Conservation (phyloP, 1,284 basidiomycete genomes). For the Cerioporus squamosus region DNA sequence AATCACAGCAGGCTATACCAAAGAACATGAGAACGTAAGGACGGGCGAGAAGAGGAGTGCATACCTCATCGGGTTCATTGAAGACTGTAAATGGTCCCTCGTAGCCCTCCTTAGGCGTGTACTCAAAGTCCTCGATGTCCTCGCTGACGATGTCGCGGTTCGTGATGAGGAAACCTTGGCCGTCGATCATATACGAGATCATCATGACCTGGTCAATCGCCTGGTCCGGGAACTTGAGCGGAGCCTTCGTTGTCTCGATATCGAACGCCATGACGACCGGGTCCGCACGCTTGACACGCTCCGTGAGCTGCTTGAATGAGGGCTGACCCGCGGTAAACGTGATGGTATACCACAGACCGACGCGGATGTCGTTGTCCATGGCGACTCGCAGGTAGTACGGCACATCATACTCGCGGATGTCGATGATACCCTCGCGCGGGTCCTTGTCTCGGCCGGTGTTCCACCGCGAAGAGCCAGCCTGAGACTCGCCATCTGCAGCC, state of each 20-base stretch:
- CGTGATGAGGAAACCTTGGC: slow-evolving; percentile 96
- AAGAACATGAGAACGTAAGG: neutral
- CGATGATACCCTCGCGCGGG: slow-evolving; percentile 90
- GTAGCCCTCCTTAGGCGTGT: slow-evolving; percentile 97
- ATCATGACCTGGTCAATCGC: slow-evolving; percentile 99
- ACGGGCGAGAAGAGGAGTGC: slow-evolving; percentile 18
- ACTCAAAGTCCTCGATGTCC: slow-evolving; percentile 99
- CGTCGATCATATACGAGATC: slow-evolving; percentile 99
- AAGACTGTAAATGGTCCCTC: slow-evolving; percentile 97
- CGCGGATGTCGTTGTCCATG: slow-evolving; percentile 97
- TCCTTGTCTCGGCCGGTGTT: slow-evolving; percentile 66
- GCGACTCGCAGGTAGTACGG: slow-evolving; percentile 98
- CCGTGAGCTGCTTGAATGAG: slow-evolving; percentile 71
- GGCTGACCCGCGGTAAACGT: slow-evolving; percentile 85
- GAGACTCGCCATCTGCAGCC: slow-evolving; percentile 55
- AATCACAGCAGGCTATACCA: slow-evolving; percentile 71
- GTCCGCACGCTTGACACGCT: slow-evolving; percentile 97
- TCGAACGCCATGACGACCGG: slow-evolving; percentile 99
- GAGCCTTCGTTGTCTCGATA: slow-evolving; percentile 99
- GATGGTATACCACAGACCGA: slow-evolving; percentile 96
- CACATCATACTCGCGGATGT: slow-evolving; percentile 96
- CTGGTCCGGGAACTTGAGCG: slow-evolving; percentile 98
- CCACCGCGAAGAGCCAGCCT: slow-evolving; percentile 28
- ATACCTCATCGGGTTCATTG: slow-evolving; percentile 92
- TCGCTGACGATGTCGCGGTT: slow-evolving; percentile 98